Base-by-base conservation (phyloP, 192 early-diverging fungal species). In the Backusella tarrabulga region DNA sequence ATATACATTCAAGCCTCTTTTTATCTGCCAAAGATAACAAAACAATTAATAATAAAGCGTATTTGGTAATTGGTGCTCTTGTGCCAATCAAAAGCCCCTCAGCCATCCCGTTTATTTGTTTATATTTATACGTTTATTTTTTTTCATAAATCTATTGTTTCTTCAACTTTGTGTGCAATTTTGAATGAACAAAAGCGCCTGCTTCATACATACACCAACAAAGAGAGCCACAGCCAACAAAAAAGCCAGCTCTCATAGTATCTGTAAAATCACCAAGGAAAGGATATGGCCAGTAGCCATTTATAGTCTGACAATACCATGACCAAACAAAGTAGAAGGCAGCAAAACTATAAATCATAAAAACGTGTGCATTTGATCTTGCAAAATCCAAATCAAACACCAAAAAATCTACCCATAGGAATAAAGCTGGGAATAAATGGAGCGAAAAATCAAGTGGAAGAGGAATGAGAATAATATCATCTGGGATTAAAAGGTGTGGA, bases 361-460 rank as follows among this genome's bases (percentile, higher is more conserved):
- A 34, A 42, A 75, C 68, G 41, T 81, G 80, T 2, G 52, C 21
- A 11, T 36, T 40, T 34, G 80, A 75, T 34, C 80, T 54, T 67
- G 50, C 35, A 54, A 81, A 81, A n/a, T 74, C 68, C 4, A 63
- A 26, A 19, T 76, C 74, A 32, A 77, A 75, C 32, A 81, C 34
- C 72, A 81, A 77, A 63, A 81, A 81, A 67, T 81, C 76, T 1
- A 44, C 23, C 80, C 80, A 81, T 8, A 77, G 12, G 23, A 81
- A 68, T 12, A 81, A 6, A 6, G 76, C 72, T 21, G 80, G 80
- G 56, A 74, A 78, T 26, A 81, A 67, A 67, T 81, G 80, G 12
- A 81, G 68, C 9, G 76, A 68, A 12, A 50, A 56, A 69, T 81
- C 80, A 23, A 81, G 34, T 9, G 71, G 1, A 14, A 75, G 15